Evolutionary conservation across 2,329 filamentous ascomycete genomes (phyloP), one percentile per base, ranked within the genome.

Genomic region (Scolecobasidium constrictum): DNA sequence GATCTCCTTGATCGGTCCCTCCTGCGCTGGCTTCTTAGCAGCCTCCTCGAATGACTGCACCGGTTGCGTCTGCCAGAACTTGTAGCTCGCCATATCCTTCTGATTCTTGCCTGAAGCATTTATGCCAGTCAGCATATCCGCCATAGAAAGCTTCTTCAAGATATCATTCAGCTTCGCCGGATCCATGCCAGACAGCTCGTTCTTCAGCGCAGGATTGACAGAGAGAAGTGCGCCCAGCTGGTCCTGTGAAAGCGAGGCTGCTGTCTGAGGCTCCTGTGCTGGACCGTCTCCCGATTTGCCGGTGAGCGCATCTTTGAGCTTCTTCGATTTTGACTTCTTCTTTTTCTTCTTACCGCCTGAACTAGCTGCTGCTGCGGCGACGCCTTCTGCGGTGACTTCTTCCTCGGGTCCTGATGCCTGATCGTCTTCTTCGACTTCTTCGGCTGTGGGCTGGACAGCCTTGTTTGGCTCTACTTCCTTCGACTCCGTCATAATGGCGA

Each of bases 21-120:
- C 88, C 49, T 78, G 69, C 38, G 78, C 48, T 50, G 15, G 50
- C 66, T 46, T 69, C 64, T 40, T 73, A 66, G 38, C 69, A 64
- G 53, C 69, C 12, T 40, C 22, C 6, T 39, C 81, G 56, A 96
- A 94, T 56, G 81, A 81, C 40, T 85, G 84, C 46, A 98, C 92
- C 1, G 92, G 92, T 63, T 98, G 92, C 37, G 92, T 98, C 62
- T 86, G 81, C 92, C 92, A 98, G 68, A 98, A 98, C 65, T 94
- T 95, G 73, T 96, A 95, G 46, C 81, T 85, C 5, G 82, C 87
- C 86, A 95, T 94, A 58, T 95, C 88, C 68, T 94, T 95, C 53
- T 78, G 81, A 56, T 94, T 94, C 72, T 92, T 93, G 44, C 83
- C 84, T 48, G 77, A 79, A 5, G 85, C 71, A 13, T 87, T 23